Evolutionary conservation across 371 early-diverging fungal genomes (phyloP).

Genomic region (Haplosporangium sp.): DNA sequence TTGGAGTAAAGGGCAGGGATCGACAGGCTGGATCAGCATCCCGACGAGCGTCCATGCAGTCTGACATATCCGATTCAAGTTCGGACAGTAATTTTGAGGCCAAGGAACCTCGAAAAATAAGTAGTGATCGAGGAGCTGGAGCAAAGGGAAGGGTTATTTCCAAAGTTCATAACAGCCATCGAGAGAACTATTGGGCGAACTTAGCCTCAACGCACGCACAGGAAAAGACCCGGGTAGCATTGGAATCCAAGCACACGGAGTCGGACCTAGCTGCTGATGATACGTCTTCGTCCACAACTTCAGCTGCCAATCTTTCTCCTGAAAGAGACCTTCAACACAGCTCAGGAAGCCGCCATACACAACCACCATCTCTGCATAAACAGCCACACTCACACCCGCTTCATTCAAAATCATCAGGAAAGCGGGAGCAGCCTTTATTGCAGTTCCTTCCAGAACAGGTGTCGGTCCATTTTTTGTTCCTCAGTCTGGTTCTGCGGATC

Average conservation of each 20-base stretch:
- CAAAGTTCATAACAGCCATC: background rate
- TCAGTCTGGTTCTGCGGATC: slow-evolving; percentile 21
- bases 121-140: too few species aligned
- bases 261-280: background rate
- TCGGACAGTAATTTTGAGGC: too few species aligned
- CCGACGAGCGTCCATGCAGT: too few species aligned
- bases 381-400: background rate
- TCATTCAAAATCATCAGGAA: background rate
- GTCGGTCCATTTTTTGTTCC: slow-evolving; percentile 21
- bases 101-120: too few species aligned
- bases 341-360: too few species aligned
- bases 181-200: slow-evolving; percentile 10
- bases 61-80: too few species aligned
- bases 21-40: too few species aligned
- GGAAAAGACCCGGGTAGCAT: background rate
- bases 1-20: too few species aligned
- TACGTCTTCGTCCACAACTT: slow-evolving; percentile 2
- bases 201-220: slow-evolving; percentile 8
- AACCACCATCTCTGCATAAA: background rate
- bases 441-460: slow-evolving; percentile 20
- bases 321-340: too few species aligned
- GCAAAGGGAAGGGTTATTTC: too few species aligned
- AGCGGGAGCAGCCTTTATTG: background rate
- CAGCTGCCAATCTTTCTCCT: background rate
- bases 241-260: background rate